Conservation (phyloP, 2,329 filamentous ascomycete genomes). For the Tolypocladium cylindrosporum region DNA sequence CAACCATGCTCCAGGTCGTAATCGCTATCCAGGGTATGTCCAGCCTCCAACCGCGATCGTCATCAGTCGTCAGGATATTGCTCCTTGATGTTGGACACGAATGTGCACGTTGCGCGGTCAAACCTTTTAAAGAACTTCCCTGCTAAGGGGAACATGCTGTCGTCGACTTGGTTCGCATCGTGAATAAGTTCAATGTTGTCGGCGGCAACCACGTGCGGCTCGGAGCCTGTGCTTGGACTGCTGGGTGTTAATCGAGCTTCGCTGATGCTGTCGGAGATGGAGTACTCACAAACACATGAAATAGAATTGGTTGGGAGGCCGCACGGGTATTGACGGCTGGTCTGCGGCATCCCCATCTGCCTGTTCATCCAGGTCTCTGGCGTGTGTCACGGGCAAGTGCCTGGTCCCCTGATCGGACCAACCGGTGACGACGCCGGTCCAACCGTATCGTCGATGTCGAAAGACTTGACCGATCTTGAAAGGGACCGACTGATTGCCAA, state of each 20-base stretch:
- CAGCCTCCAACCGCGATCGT: background rate
- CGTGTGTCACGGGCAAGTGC: conserved; percentile 14
- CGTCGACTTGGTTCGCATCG: conserved; percentile 35
- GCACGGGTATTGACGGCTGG: conserved; percentile 6
- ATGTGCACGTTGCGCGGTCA: conserved; percentile 53
- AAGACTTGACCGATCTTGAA: conserved; percentile 79
- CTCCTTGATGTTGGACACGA: conserved; percentile 72
- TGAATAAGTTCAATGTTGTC: conserved; percentile 65
- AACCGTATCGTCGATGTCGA: conserved; percentile 68
- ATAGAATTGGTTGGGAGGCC: conserved; percentile 49
- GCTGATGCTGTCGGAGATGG: background rate
- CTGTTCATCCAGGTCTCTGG: conserved; percentile 15
- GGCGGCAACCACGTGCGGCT: conserved; percentile 40
- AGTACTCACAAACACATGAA: conserved; percentile 65
- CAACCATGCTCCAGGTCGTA: background rate
- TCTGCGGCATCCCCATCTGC: conserved; percentile 13
- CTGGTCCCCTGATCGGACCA: conserved; percentile 53
- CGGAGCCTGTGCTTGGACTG: conserved; percentile 22
- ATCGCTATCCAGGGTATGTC: background rate
- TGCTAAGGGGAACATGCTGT: conserved; percentile 55
- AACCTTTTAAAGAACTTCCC: conserved; percentile 87
- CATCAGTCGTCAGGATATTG: conserved; percentile 75
- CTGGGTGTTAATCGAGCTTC: background rate
- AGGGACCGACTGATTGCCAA: conserved; percentile 13
- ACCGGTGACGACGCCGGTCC: conserved; percentile 75